These are phyloP conservation scores for Sphaerobolus stellatus DNA, from an alignment of 1,284 basidiomycete genomes.

Conservation along the genomic window DNA sequence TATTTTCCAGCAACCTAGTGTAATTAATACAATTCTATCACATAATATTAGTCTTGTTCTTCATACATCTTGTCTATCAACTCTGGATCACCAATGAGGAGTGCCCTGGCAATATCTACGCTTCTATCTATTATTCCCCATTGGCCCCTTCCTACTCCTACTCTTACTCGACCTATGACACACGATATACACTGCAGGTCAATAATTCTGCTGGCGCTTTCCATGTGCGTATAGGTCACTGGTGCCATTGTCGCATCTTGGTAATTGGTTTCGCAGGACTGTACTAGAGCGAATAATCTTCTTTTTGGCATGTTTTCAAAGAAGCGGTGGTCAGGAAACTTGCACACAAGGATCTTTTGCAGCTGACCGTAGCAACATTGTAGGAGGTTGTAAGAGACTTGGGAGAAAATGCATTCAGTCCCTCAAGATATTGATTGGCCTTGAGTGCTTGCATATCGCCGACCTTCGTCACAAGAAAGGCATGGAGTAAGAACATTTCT, in stretches of 20 bases:
- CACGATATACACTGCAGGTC: constrained; percentile 1
- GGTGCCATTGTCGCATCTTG: neutral
- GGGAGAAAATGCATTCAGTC: constrained; percentile 28
- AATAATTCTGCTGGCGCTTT: neutral
- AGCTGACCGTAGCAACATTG: constrained; percentile 7
- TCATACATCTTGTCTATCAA: neutral
- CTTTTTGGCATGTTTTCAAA: neutral
- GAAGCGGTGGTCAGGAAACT: neutral
- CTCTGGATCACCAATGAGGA: neutral
- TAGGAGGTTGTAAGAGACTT: neutral
- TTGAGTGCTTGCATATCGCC: constrained; percentile 35
- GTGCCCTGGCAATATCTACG: neutral
- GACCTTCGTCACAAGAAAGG: constrained; percentile 24
- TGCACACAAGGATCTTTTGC: neutral
- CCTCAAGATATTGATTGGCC: constrained; percentile 30
- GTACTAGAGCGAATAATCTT: neutral
- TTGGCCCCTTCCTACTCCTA: neutral
- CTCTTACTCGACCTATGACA: constrained; percentile 1
- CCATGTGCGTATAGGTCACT: constrained; percentile 5
- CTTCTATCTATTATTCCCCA: constrained; percentile 10
- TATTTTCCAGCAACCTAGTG: neutral
- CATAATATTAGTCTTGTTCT: neutral
- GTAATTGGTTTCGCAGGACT: neutral
- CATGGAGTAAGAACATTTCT: constrained; percentile 26
- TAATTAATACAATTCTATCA: neutral